phyloP scores from a whole-genome alignment of 257 asterid species.

The Nicotiana benthamiana region DNA sequence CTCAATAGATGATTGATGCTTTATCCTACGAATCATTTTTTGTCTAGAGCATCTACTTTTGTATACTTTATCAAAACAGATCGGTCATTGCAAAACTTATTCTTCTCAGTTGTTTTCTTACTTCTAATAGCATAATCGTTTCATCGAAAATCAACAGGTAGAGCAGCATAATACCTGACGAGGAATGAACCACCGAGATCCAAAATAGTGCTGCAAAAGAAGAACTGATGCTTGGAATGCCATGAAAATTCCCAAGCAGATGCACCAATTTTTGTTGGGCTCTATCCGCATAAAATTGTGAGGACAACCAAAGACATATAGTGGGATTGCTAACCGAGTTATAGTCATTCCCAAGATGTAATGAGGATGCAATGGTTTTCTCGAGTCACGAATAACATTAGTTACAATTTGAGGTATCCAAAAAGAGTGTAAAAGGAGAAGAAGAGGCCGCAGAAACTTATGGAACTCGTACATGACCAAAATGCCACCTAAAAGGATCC shows the following conservation, averaged over 20 bases:
- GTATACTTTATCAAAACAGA: background rate
- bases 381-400: conserved; percentile 74
- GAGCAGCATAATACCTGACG: conserved; percentile 53
- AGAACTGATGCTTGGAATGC: conserved; percentile 69
- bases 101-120: background rate
- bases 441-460: conserved; percentile 55
- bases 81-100: background rate
- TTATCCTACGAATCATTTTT: background rate
- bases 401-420: conserved; percentile 91
- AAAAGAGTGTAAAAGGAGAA: conserved; percentile 80
- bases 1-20: background rate
- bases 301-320: conserved; percentile 86
- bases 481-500: conserved; percentile 86
- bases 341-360: conserved; percentile 78
- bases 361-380: conserved; percentile 93
- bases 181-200: conserved; percentile 93
- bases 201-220: conserved; percentile 86
- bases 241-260: conserved; percentile 57
- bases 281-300: conserved; percentile 92
- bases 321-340: conserved; percentile 81
- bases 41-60: background rate
- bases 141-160: background rate
- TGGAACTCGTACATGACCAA: conserved; percentile 88
- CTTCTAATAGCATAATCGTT: background rate
- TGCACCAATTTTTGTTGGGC: conserved; percentile 67